phyloP scores from a whole-genome alignment of 2,329 filamentous ascomycete species.

The Ascochyta koolunga region DNA sequence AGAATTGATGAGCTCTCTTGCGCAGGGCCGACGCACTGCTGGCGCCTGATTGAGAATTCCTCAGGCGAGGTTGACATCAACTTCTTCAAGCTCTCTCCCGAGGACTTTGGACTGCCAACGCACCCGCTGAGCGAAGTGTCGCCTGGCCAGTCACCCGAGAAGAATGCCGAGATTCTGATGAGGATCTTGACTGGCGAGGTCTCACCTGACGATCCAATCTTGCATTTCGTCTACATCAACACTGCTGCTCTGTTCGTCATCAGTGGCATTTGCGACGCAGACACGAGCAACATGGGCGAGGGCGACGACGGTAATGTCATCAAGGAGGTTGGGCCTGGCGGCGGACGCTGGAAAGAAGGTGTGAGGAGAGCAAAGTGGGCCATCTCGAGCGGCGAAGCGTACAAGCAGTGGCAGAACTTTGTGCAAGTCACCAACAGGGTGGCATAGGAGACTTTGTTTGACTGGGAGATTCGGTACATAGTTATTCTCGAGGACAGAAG shows the following conservation, averaged over 20 bases:
- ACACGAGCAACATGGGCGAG: constrained; percentile 77
- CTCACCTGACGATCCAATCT: constrained; percentile 76
- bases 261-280: constrained; percentile 84
- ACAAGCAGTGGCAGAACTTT: constrained; percentile 81
- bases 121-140: constrained; percentile 81
- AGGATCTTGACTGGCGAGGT: constrained; percentile 77
- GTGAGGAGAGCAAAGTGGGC: constrained; percentile 87
- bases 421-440: constrained; percentile 76
- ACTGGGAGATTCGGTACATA: no score
- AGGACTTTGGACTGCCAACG: constrained; percentile 82
- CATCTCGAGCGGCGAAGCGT: constrained; percentile 83
- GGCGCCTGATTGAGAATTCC: constrained; percentile 69
- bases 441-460: constrained; percentile 14
- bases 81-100: constrained; percentile 77
- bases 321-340: constrained; percentile 80
- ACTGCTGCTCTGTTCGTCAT: constrained; percentile 86
- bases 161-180: constrained; percentile 86
- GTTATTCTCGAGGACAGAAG: no score
- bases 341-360: constrained; percentile 93
- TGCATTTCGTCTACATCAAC: constrained; percentile 95
- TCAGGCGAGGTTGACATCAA: constrained; percentile 65
- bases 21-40: constrained; percentile 86
- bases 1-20: constrained; percentile 96
- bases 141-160: constrained; percentile 80
- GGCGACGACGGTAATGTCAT: constrained; percentile 83